phyloP scores from a whole-genome alignment of 306 rosid species.

The Trifolium fragiferum region DNA sequence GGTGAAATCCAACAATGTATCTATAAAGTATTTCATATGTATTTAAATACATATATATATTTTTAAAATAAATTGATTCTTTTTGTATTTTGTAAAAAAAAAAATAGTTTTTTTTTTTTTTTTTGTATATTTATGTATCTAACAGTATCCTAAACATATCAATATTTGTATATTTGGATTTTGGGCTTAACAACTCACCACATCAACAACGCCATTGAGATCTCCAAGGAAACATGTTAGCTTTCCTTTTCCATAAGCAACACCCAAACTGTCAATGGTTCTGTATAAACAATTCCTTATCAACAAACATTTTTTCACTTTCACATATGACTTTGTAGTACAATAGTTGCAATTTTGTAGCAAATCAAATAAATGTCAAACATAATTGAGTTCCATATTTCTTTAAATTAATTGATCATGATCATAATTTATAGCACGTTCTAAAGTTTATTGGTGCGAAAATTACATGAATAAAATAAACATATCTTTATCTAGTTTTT shows the following conservation, averaged over 20 bases:
- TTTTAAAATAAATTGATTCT: too few relatives aligned
- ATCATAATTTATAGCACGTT: background rate
- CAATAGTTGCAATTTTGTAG: background rate
- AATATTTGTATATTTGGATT: too few relatives aligned
- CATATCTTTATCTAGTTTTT: too few relatives aligned
- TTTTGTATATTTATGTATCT: too few relatives aligned
- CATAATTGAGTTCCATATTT: background rate
- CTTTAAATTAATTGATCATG: background rate
- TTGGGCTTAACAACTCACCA: constrained; percentile 53
- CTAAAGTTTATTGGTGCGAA: background rate
- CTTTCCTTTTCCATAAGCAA: constrained; percentile 83
- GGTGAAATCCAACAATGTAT: too few relatives aligned
- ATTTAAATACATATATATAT: too few relatives aligned
- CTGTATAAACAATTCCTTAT: constrained; percentile 46
- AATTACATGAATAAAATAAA: too few relatives aligned
- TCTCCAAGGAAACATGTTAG: constrained; percentile 64
- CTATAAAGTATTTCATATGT: too few relatives aligned
- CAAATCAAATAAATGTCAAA: constrained; percentile 19
- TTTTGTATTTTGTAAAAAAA: too few relatives aligned
- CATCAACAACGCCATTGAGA: constrained; percentile 52
- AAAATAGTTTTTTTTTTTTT: too few relatives aligned
- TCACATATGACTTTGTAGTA: background rate
- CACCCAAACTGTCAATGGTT: constrained; percentile 73
- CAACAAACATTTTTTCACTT: constrained; percentile 1
- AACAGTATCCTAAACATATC: too few relatives aligned